Evolutionary conservation across 1,284 basidiomycete genomes (phyloP).

Genomic region (Coniophora puteana): DNA sequence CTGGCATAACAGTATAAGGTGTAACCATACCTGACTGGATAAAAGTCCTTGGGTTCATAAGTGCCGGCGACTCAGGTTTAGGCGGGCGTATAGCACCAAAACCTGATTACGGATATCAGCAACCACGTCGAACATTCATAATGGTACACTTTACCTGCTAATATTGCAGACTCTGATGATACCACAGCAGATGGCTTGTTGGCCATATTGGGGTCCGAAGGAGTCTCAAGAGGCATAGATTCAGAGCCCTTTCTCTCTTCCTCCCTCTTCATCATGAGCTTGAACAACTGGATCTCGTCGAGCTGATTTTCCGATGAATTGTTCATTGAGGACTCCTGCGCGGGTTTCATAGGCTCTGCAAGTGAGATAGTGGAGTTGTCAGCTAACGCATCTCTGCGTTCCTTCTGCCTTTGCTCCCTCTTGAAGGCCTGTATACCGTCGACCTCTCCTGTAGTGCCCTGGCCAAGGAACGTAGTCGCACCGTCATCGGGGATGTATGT

Average conservation of each 20-base stretch:
- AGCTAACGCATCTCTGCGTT: conserved; percentile 32
- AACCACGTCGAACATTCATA: no score
- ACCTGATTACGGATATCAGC: no score
- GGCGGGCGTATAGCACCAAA: no score
- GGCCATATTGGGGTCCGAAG: conserved; percentile 3
- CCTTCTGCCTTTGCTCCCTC: conserved; percentile 81
- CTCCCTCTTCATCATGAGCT: conserved; percentile 80
- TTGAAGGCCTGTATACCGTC: conserved; percentile 91
- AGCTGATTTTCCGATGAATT: conserved; percentile 43
- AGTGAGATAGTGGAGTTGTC: conserved; percentile 16
- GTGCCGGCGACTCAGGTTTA: no score
- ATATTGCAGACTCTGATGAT: no score
- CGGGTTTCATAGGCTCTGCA: conserved; percentile 24
- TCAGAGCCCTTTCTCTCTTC: conserved; percentile 63
- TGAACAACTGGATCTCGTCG: conserved; percentile 87
- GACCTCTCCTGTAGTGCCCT: conserved; percentile 58
- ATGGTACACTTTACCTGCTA: no score
- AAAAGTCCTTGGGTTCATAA: no score
- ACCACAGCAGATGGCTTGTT: no score
- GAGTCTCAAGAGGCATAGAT: conserved; percentile 5
- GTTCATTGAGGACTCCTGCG: conserved; percentile 12
- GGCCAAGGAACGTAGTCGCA: no score
- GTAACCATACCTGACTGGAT: no score
- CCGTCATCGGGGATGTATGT: conserved; percentile 74
- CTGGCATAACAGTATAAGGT: no score